phyloP scores from a whole-genome alignment of 306 rosid genomes.

The Quercus agrifolia region DNA sequence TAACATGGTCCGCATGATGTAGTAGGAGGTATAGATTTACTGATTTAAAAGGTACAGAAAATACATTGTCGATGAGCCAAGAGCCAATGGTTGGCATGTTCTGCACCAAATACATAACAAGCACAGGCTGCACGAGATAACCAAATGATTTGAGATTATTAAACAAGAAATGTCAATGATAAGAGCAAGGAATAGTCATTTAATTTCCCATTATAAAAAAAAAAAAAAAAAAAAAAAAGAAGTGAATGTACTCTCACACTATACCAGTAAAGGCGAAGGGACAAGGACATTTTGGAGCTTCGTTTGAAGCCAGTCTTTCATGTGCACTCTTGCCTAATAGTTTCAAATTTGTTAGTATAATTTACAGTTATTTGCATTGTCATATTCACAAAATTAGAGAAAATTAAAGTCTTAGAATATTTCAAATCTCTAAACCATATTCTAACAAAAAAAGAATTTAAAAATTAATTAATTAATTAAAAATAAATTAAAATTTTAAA shows the following conservation, averaged over 20 bases:
- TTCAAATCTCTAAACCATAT: not conserved
- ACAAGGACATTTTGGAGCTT: not conserved
- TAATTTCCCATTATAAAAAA: not conserved
- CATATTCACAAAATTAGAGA: not conserved
- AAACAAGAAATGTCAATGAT: not conserved
- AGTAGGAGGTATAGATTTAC: too few species aligned
- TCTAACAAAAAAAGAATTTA: not conserved
- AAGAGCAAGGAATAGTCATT: not conserved
- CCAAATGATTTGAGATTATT: not conserved
- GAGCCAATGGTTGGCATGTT: constrained; percentile 51
- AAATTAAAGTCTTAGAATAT: not conserved
- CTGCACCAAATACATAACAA: constrained; percentile 56
- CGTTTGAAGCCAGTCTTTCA: too few species aligned
- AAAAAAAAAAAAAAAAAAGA: not conserved
- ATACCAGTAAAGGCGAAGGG: not conserved
- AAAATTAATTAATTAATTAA: too few species aligned
- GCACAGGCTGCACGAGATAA: constrained; percentile 1
- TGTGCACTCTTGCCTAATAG: too few species aligned
- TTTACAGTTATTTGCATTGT: not conserved
- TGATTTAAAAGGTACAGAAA: not conserved
- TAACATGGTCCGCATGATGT: too few species aligned
- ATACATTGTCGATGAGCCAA: constrained; percentile 62
- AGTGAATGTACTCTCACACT: too few species aligned
- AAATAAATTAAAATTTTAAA: too few species aligned
- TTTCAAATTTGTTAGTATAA: not conserved